Base-by-base conservation (phyloP, 2,329 filamentous ascomycete genomes). In the Colletotrichum ledebouriae region DNA sequence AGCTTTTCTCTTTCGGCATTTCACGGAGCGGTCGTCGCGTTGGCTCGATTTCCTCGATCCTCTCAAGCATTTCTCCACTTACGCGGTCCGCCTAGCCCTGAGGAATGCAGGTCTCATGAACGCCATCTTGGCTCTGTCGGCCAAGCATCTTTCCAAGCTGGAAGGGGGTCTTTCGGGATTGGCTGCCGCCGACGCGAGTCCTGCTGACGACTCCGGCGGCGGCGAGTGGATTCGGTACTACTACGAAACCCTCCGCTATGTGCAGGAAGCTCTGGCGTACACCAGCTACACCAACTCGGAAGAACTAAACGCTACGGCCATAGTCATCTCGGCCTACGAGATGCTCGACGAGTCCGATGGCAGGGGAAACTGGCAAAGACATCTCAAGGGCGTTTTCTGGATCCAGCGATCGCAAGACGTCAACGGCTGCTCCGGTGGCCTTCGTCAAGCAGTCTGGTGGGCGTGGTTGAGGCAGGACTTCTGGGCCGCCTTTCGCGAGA, bases 381-480 rank as follows among this genome's bases (percentile, higher is more conserved):
- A 91, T 73, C 78, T 90, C 0, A 86, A 89, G 72, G 88, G 88
- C 0, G 87, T 90, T 0, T 91, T 90, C 71, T 90, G 88, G 85
- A 90, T 90, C 15, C 85, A 90, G 64, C 79, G 87, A n/a, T 87
- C 84, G 0, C 86, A 88, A 59, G 82, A 88, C 55, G 88, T 89
- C 50, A 82, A 90, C 62, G 88, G 87, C 1, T 87, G 87, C 57
- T 85, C 83, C 0, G 83, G 84, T 0, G 86, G 87, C 0, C 78
- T 90, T 0, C 81, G 85, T 47, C 83, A 86, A 70, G 85, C 87
- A 0, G 85, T 87, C 0, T 90, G 88, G 89, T 91, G 89, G 88
- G 84, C 85, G 0, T 91, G 88, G 89, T 77, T 90, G 3, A 80
- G 87, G n/a, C 89, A 91, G 73, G 89, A 91, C 73, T 82, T 88